phyloP scores from a whole-genome alignment of 306 rosid species.

The Coriaria nepalensis region DNA sequence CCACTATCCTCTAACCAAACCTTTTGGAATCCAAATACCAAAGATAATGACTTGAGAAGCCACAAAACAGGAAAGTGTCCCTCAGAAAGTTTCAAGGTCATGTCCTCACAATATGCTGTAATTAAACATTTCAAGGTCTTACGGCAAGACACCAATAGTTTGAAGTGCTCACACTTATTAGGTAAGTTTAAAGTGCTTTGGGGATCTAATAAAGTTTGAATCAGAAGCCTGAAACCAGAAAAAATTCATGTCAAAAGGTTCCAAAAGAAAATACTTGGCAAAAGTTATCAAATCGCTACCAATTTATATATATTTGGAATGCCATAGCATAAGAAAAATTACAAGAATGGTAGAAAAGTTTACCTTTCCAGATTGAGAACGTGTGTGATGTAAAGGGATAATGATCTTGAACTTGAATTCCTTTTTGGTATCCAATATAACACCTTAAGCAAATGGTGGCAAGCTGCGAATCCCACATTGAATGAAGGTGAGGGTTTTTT shows the following conservation, averaged over 20 bases:
- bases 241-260: slow-evolving; percentile 6
- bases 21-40: slow-evolving; percentile 36
- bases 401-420: slow-evolving; percentile 33
- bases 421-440: slow-evolving; percentile 44
- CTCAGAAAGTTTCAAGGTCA: slow-evolving; percentile 33
- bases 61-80: slow-evolving; percentile 43
- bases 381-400: slow-evolving; percentile 30
- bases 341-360: neutral
- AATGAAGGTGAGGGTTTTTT: slow-evolving; percentile 17
- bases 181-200: slow-evolving; percentile 18
- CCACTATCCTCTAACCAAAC: slow-evolving; percentile 24
- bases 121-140: slow-evolving; percentile 51
- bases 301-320: neutral
- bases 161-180: slow-evolving; percentile 36
- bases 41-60: slow-evolving; percentile 59
- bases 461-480: slow-evolving; percentile 28
- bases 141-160: slow-evolving; percentile 69
- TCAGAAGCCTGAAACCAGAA: slow-evolving; percentile 77
- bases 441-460: slow-evolving; percentile 53
- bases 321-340: slow-evolving; percentile 3
- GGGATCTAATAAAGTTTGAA: slow-evolving; percentile 35
- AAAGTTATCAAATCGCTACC: neutral
- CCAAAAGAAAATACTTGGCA: slow-evolving; percentile 9
- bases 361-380: slow-evolving; percentile 89
- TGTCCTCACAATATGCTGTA: slow-evolving; percentile 30